phyloP scores from a whole-genome alignment of 768 basidiomycete species.

The Cyclocybe aegerita region DNA sequence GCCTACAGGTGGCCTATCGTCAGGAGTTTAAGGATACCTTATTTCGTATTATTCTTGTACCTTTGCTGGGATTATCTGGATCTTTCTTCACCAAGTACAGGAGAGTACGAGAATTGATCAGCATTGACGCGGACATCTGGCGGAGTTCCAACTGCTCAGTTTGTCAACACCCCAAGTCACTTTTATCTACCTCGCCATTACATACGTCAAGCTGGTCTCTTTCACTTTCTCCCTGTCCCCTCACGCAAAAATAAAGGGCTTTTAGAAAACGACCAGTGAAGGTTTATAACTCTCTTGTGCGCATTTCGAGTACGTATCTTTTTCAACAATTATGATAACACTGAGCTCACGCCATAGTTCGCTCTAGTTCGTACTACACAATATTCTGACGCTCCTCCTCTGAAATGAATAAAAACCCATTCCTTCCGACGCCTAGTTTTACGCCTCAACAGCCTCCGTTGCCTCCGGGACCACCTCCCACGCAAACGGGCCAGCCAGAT shows the following conservation, averaged over 20 bases:
- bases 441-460: slow-evolving; percentile 73
- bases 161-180: slow-evolving; percentile 3
- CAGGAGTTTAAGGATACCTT: slow-evolving; percentile 9
- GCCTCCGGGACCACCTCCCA: slow-evolving; percentile 77
- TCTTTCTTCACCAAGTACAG: background rate
- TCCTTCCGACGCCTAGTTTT: slow-evolving; percentile 67
- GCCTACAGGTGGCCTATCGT: slow-evolving; percentile 35
- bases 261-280: background rate
- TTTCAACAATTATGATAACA: background rate
- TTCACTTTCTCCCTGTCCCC: background rate
- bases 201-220: slow-evolving; percentile 3
- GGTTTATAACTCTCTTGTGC: no score
- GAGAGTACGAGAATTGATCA: background rate
- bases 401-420: slow-evolving; percentile 84
- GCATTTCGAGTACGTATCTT: no score
- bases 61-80: no score
- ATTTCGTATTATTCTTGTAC: no score
- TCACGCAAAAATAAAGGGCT: background rate
- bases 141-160: slow-evolving; percentile 26
- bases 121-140: background rate
- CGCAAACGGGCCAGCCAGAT: slow-evolving; percentile 66
- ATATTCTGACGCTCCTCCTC: slow-evolving; percentile 1
- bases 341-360: background rate
- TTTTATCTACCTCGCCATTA: background rate
- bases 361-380: slow-evolving; percentile 3